Percentiles rank a stretch among this genome's conserved stretches.
Evolutionary conservation across 2,329 filamentous ascomycete species (phyloP).

Genomic region (Colletotrichum chrysophilum): DNA sequence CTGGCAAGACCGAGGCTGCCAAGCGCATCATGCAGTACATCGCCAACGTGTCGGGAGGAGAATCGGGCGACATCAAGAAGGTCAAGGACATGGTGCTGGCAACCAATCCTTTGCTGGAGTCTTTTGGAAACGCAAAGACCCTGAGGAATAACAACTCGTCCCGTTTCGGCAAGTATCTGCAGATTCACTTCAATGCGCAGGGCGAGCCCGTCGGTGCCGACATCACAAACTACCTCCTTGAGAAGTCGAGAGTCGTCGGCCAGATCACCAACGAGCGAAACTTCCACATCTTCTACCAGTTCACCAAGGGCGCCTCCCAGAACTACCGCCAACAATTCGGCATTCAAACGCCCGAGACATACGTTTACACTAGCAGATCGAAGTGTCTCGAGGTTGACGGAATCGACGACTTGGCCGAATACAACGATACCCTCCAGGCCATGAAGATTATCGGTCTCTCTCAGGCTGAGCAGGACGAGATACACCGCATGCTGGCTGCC

Average conservation of each 20-base stretch:
- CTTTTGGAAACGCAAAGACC: slow-evolving; percentile 98
- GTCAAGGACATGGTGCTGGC: slow-evolving; percentile 99
- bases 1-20: slow-evolving; percentile 97
- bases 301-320: slow-evolving; percentile 91
- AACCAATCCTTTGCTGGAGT: slow-evolving; percentile 95
- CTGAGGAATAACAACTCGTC: slow-evolving; percentile 99
- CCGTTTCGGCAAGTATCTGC: slow-evolving; percentile 96
- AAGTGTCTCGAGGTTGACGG: slow-evolving; percentile 95
- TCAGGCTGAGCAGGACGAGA: slow-evolving; percentile 90
- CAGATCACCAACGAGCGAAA: slow-evolving; percentile 96
- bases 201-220: slow-evolving; percentile 95
- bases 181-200: slow-evolving; percentile 91
- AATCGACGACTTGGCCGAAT: slow-evolving; percentile 91
- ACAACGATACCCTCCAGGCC: slow-evolving; percentile 86
- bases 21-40: slow-evolving; percentile 99
- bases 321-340: slow-evolving; percentile 88
- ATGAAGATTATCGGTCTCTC: slow-evolving; percentile 93
- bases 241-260: slow-evolving; percentile 93
- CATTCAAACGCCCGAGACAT: slow-evolving; percentile 89
- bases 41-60: slow-evolving; percentile 90
- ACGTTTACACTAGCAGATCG: slow-evolving; percentile 90
- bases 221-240: slow-evolving; percentile 96
- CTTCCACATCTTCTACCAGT: slow-evolving; percentile 99
- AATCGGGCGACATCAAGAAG: slow-evolving; percentile 86
- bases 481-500: slow-evolving; percentile 92